phyloP scores from a whole-genome alignment of 2,329 filamentous ascomycete genomes.

The Apiospora rasikravindrae region DNA sequence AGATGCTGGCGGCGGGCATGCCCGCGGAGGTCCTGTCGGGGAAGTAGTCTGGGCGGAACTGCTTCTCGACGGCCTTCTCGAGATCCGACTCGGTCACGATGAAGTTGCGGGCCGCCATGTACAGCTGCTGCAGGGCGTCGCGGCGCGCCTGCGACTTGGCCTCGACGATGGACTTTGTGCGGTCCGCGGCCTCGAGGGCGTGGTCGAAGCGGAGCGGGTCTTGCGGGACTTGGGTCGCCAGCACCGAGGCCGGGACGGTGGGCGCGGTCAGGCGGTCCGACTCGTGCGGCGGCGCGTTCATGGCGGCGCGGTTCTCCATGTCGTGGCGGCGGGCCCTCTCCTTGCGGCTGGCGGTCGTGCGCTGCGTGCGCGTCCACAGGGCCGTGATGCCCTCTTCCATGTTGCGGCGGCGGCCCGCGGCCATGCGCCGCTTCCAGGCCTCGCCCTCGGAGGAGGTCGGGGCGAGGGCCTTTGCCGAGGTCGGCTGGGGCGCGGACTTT shows the following conservation, averaged over 20 bases:
- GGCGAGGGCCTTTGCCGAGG: slow-evolving; percentile 41
- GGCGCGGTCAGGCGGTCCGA: slow-evolving; percentile 79
- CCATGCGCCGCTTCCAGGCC: slow-evolving; percentile 76
- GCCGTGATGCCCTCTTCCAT: slow-evolving; percentile 73
- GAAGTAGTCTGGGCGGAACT: slow-evolving; percentile 73
- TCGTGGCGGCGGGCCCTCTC: slow-evolving; percentile 53
- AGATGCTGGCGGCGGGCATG: slow-evolving; percentile 51
- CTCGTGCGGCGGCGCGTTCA: slow-evolving; percentile 70
- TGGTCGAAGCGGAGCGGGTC: slow-evolving; percentile 68
- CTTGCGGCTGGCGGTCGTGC: slow-evolving; percentile 42
- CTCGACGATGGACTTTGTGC: slow-evolving; percentile 49
- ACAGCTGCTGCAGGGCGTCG: slow-evolving; percentile 82
- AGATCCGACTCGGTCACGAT: slow-evolving; percentile 84
- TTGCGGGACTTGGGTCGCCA: slow-evolving; percentile 56
- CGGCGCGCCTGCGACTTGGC: slow-evolving; percentile 64
- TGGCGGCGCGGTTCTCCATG: slow-evolving; percentile 49
- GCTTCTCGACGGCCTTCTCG: slow-evolving; percentile 70
- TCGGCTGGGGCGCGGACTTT: slow-evolving; percentile 62
- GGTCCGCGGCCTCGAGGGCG: slow-evolving; percentile 49
- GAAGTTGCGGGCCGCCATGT: slow-evolving; percentile 86
- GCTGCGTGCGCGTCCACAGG: slow-evolving; percentile 69
- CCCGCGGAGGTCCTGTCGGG: slow-evolving; percentile 41
- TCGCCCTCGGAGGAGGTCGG: slow-evolving; percentile 45
- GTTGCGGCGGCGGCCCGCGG: slow-evolving; percentile 72
- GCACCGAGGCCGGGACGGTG: slow-evolving; percentile 61